Evolutionary conservation across 1,139 yeast genomes (phyloP).

Genomic region (Pneumocystis jirovecii): DNA sequence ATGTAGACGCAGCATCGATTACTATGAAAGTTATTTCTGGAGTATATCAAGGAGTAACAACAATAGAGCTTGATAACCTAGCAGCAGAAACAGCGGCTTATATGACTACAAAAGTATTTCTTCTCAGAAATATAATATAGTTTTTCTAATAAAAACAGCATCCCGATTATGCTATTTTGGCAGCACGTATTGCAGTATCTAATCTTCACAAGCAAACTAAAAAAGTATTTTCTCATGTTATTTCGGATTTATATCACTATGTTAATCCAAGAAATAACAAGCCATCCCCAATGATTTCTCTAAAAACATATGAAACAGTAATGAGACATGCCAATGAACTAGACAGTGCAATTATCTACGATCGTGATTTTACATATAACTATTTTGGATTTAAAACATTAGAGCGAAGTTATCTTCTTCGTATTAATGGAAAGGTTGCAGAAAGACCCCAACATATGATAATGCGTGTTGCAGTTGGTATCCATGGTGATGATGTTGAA

Average conservation of each 20-base stretch:
- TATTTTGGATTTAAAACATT: conserved; percentile 80
- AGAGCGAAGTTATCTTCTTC: conserved; percentile 66
- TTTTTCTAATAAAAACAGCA: conserved; percentile 32
- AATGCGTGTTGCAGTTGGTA: conserved; percentile 82
- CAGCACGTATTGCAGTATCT: conserved; percentile 87
- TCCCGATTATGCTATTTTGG: conserved; percentile 88
- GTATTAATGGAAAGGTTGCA: conserved; percentile 56
- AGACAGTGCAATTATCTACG: conserved; percentile 67
- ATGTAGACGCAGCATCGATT: conserved; percentile 77
- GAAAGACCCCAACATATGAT: conserved; percentile 85
- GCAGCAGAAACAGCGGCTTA: conserved; percentile 97
- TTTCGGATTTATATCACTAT: conserved; percentile 55
- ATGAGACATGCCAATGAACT: conserved; percentile 52
- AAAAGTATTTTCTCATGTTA: conserved; percentile 69
- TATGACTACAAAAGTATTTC: conserved; percentile 50
- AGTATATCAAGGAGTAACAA: conserved; percentile 91
- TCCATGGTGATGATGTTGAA: conserved; percentile 61
- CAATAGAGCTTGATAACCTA: conserved; percentile 77
- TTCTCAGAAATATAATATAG: not conserved
- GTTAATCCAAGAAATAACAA: conserved; percentile 61
- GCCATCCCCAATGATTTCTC: conserved; percentile 71
- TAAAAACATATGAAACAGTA: conserved; percentile 51
- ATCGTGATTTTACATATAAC: conserved; percentile 69
- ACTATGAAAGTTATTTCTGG: conserved; percentile 82
- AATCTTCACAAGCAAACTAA: conserved; percentile 88